Base-by-base conservation (phyloP, 2,329 filamentous ascomycete species). In the Hypoxylon sp. region DNA sequence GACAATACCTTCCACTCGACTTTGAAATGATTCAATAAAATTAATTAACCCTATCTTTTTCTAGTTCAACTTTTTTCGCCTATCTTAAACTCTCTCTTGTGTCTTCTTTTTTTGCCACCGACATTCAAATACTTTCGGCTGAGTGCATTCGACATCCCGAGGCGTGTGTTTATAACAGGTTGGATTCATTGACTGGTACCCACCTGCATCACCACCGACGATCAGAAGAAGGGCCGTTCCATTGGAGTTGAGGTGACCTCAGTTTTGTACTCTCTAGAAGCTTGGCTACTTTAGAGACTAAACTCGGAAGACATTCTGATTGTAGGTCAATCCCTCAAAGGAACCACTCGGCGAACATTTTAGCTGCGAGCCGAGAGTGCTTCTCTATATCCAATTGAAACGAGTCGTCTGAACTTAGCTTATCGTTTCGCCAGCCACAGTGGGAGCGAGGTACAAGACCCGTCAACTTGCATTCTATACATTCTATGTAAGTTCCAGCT, bases 401-500 rank as follows among this genome's bases (percentile, higher is more conserved):
- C 25, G 16, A 42, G 11, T 41, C 38, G 27, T 32, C 32, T 50
- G 41, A 21, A 27, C 17, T 47, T 41, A 32, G 44, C 43, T 40
- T 38, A 50, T 40, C 37, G 37, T 30, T 15, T 23, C 3, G 37
- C 48, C 53, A 55, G 57, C 54, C 42, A 55, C 46, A 42, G 29
- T 35, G 44, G 17, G 23, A 9, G 21, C n/a, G 34, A 40, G 9
- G 27, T 38, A 55, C 30, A 41, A 49, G 53, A 44, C 38, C 34
- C 42, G 30, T 48, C 38, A 36, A 36, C 43, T 42, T n/a, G n/a
- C n/a, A n/a, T n/a, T n/a, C n/a, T n/a, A 25, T 25, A 25, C 21
- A 9, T 30, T 49, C 51, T 44, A 57, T 34, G 63, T 64, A 63
- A 66, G 63, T 65, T 30, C 35, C 36, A 48, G 54, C 44, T 44